Percentiles rank a stretch among this genome's conserved stretches.
Conservation (phyloP, 441 rosid genomes). For the Gossypium lobatum region DNA sequence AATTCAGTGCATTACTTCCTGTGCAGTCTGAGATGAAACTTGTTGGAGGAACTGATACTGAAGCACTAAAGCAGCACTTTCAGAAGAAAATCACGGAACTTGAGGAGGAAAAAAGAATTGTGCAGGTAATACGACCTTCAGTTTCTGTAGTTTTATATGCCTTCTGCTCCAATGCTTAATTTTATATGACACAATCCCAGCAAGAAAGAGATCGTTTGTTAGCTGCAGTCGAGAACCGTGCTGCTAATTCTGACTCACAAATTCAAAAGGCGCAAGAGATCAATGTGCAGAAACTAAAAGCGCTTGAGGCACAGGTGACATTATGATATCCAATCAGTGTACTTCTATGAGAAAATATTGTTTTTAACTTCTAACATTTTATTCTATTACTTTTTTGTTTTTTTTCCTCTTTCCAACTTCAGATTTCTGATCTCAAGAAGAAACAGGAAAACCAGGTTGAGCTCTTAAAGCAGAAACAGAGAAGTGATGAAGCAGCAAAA, state of each 20-base stretch:
- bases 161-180: conserved; percentile 7
- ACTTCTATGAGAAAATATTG: conserved; percentile 9
- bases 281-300: conserved; percentile 53
- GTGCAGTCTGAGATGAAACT: conserved; percentile 62
- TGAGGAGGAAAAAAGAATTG: conserved; percentile 61
- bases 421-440: conserved; percentile 61
- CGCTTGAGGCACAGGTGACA: conserved; percentile 57
- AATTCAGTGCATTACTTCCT: conserved; percentile 9
- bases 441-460: conserved; percentile 65
- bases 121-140: conserved; percentile 37
- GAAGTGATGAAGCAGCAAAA: conserved; percentile 64
- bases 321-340: conserved; percentile 6
- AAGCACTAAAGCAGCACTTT: conserved; percentile 56
- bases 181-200: conserved; percentile 29
- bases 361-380: conserved; percentile 3
- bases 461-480: conserved; percentile 55
- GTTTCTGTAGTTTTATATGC: conserved; percentile 10
- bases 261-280: conserved; percentile 41
- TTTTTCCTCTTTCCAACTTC: neutral
- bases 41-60: conserved; percentile 42
- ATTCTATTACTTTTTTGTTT: neutral
- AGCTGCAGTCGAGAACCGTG: conserved; percentile 51
- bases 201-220: conserved; percentile 53
- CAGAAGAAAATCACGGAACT: conserved; percentile 65
- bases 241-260: conserved; percentile 57